Percentiles rank a stretch among this genome's conserved stretches.
Conservation (phyloP, 2,329 filamentous ascomycete species). For the Phoma sp. region DNA sequence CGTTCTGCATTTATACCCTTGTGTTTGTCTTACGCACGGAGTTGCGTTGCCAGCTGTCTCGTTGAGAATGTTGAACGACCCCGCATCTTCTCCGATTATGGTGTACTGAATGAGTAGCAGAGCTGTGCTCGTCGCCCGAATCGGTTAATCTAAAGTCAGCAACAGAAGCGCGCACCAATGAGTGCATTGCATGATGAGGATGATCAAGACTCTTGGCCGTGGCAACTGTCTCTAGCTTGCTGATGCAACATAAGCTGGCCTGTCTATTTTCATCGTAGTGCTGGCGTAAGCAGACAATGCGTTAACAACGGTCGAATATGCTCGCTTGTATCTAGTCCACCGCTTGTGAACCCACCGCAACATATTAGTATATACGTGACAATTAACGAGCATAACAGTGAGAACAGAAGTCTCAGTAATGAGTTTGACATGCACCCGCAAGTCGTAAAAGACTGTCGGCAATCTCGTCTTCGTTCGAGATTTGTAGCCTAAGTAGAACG, state of each 20-base stretch:
- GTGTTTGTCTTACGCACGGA: not conserved
- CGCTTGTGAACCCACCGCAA: too few relatives aligned
- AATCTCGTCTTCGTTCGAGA: too few relatives aligned
- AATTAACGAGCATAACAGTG: too few relatives aligned
- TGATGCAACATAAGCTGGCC: constrained; percentile 7
- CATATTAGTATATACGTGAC: too few relatives aligned
- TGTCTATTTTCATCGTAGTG: constrained; percentile 1
- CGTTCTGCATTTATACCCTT: not conserved
- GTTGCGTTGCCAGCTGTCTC: not conserved
- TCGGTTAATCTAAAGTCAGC: not conserved
- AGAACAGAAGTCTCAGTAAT: too few relatives aligned
- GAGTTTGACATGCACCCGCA: too few relatives aligned
- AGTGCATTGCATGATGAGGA: not conserved
- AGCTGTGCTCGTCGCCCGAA: not conserved
- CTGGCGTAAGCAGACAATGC: constrained; percentile 3
- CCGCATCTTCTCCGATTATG: not conserved
- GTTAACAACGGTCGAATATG: not conserved
- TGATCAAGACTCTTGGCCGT: not conserved
- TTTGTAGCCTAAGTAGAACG: too few relatives aligned
- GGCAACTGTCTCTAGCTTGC: not conserved
- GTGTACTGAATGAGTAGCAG: not conserved
- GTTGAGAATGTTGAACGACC: not conserved
- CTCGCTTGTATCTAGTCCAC: not conserved
- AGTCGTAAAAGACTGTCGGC: too few relatives aligned
- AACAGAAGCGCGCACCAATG: not conserved